phyloP scores from a whole-genome alignment of 2,329 filamentous ascomycete species.

The Aspergillus fijiensis region DNA sequence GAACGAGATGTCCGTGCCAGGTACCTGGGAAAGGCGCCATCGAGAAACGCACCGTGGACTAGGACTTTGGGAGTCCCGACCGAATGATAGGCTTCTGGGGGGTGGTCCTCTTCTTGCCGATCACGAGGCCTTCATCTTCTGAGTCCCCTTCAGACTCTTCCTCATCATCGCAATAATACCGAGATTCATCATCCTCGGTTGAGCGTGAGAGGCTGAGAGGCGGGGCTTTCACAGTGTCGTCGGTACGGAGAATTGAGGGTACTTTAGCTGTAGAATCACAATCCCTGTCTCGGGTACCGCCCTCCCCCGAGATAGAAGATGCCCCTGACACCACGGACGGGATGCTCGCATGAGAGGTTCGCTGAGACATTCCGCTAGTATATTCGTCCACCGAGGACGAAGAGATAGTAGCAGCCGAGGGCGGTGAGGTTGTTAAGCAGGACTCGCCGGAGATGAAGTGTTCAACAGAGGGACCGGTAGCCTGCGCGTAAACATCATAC shows the following conservation, averaged over 20 bases:
- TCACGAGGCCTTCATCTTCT: conserved; percentile 44
- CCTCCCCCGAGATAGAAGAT: conserved; percentile 47
- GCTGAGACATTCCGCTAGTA: conserved; percentile 49
- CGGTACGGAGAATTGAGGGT: conserved; percentile 43
- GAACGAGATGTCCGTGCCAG: too few relatives aligned
- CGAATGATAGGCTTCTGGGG: conserved; percentile 23
- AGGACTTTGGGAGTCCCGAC: conserved; percentile 15
- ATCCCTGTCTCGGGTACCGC: conserved; percentile 30
- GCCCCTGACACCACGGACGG: conserved; percentile 47
- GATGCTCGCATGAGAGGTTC: conserved; percentile 49
- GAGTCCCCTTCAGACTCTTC: conserved; percentile 41
- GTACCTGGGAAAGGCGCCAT: background rate
- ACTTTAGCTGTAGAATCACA: conserved; percentile 27
- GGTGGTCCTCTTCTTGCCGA: conserved; percentile 37
- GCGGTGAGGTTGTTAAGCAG: conserved; percentile 36
- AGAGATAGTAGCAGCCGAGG: conserved; percentile 48
- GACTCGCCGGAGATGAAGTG: conserved; percentile 17
- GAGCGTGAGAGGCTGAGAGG: conserved; percentile 21
- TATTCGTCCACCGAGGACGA: conserved; percentile 48
- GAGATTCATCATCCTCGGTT: conserved; percentile 39
- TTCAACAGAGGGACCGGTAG: conserved; percentile 16
- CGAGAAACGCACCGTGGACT: background rate
- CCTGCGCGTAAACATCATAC: conserved; percentile 14
- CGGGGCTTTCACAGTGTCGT: conserved; percentile 42
- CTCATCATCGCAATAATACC: conserved; percentile 45